phyloP scores from a whole-genome alignment of 192 early-diverging fungal species.

The Mortierella alpina region DNA sequence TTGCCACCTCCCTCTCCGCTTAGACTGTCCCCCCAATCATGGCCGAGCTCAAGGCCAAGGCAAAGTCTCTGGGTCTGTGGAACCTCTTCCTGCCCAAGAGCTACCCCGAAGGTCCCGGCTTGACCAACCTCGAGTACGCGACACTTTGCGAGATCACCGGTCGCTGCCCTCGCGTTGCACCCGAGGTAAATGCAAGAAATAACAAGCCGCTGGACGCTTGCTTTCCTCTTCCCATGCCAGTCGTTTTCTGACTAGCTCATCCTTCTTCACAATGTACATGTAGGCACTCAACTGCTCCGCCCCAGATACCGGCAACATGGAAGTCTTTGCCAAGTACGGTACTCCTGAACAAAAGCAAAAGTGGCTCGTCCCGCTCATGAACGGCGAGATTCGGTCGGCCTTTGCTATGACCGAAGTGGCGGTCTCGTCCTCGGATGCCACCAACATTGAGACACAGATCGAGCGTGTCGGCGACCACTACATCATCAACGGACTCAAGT shows the following conservation, averaged over 20 bases:
- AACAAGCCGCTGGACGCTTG: neutral
- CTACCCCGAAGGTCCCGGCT: slow-evolving; percentile 85
- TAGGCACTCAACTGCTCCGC: slow-evolving; percentile 91
- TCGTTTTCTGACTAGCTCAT: neutral
- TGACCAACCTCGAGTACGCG: slow-evolving; percentile 96
- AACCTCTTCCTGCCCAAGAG: slow-evolving; percentile 90
- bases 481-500: slow-evolving; percentile 88
- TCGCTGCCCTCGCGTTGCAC: slow-evolving; percentile 79
- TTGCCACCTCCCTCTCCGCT: neutral
- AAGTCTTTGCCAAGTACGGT: slow-evolving; percentile 98
- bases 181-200: slow-evolving; percentile 65
- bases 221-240: neutral
- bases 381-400: slow-evolving; percentile 93
- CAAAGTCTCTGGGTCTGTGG: slow-evolving; percentile 92
- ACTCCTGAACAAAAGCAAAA: slow-evolving; percentile 80
- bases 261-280: too few relatives aligned
- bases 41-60: slow-evolving; percentile 90
- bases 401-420: slow-evolving; percentile 98
- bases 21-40: slow-evolving; percentile 85
- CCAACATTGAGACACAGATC: slow-evolving; percentile 94
- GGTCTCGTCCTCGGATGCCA: slow-evolving; percentile 97
- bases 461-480: slow-evolving; percentile 72
- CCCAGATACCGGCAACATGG: slow-evolving; percentile 99
- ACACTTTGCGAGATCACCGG: slow-evolving; percentile 93
- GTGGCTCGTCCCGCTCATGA: slow-evolving; percentile 87